Base-by-base conservation (phyloP, 2,329 filamentous ascomycete species). In the Bipolaris victoriae region DNA sequence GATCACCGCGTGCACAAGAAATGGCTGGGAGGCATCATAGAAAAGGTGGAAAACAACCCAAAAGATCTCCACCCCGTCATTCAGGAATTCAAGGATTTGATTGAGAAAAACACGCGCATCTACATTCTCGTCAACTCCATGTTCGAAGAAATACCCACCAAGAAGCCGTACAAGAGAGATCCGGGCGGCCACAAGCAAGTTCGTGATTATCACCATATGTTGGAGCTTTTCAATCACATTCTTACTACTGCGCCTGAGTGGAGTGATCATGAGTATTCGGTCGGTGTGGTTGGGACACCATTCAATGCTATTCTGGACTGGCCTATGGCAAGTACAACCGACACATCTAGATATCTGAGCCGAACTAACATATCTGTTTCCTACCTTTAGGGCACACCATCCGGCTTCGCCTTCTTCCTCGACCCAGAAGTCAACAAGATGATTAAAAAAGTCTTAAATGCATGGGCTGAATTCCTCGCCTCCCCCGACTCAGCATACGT, bases 81-180 rank as follows among this genome's bases (percentile, higher is more conserved):
- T 0, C 66, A 82, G 60, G 88, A 90, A 61, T 90, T 91, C 77
- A 81, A 86, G 67, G 72, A 83, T 1, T 76, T 90, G 22, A 90
- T 91, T 60, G 88, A 91, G 71, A 73, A 73, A 26, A 86, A 86
- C 61, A 78, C 87, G 1, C 82, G 86, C 20, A 77, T 91, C 24
- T 88, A 86, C 77, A 87, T 90, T 81, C 85, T 87, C 71, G 85
- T 90, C 68, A 78, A 79, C 22, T 79, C 83, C 61, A 91, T 91
- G 89, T 91, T 89, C 75, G 79, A 84, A 29, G 86, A 91, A 75
- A 79, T 90, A 18, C 88, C 88, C 0, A 69, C 72, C 31, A 86
- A 86, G 72, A 77, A 81, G 16, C 84, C 84, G 0, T 91, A 91
- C 74, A 70, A 74, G 57, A 79, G 78, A 6, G 88, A 90, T 58